Percentiles rank a stretch among this genome's conserved stretches.
These are phyloP conservation scores for Gyrodon lividus DNA, from an alignment of 768 basidiomycete species.

Conservation along the genomic window DNA sequence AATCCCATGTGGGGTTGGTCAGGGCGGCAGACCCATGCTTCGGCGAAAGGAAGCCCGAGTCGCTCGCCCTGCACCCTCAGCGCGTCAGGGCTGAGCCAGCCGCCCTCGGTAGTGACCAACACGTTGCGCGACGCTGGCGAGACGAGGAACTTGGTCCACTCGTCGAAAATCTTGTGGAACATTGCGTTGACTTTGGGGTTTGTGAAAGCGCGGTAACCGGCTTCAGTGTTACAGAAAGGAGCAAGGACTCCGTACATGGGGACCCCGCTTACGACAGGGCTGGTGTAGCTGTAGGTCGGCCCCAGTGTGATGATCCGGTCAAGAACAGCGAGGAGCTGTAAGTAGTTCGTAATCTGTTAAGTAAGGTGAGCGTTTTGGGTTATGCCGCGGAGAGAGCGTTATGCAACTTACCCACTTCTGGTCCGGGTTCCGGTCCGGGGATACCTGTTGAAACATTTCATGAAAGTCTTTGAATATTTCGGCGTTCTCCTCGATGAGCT, in stretches of 20 bases:
- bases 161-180: conserved; percentile 48
- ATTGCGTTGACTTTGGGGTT: conserved; percentile 44
- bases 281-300: conserved; percentile 15
- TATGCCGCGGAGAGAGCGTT: neutral
- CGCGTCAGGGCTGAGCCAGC: conserved; percentile 49
- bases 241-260: conserved; percentile 22
- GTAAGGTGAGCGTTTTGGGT: neutral
- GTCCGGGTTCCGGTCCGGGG: neutral
- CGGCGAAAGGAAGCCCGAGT: conserved; percentile 30
- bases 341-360: conserved; percentile 7
- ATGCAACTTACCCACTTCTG: conserved; percentile 10
- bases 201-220: conserved; percentile 27
- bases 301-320: conserved; percentile 15
- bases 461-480: conserved; percentile 22
- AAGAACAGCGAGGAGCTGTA: conserved; percentile 26
- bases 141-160: conserved; percentile 48
- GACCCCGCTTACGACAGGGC: conserved; percentile 23
- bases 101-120: conserved; percentile 37
- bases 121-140: conserved; percentile 43
- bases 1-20: conserved; percentile 43
- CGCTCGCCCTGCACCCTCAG: conserved; percentile 4
- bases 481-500: conserved; percentile 21
- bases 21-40: conserved; percentile 43
- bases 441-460: conserved; percentile 24
- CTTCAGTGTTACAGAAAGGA: conserved; percentile 23